Evolutionary conservation across 75 land plant genomes (phyloP), one percentile per base, ranked within the genome.

Genomic region (Sequoia sempervirens): DNA sequence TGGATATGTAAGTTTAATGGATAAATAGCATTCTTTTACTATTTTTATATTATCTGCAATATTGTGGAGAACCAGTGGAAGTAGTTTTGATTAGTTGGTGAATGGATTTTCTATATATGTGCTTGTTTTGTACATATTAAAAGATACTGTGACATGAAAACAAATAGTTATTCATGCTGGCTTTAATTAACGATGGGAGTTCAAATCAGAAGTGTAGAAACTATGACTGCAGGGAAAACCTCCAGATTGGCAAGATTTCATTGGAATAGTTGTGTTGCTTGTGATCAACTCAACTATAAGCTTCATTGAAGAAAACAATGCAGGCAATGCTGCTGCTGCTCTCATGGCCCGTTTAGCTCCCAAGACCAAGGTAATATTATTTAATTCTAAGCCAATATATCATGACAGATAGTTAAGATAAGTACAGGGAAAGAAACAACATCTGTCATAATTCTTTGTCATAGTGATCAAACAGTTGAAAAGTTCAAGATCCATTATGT

Each of bases 241-340:
- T 9, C 93, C 93, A 28, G 92, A 92, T 81, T 92, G 90, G 90
- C 90, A 88, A 80, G 93, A 90, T 50, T 92, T 90, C 68, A 40
- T 91, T 7, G 94, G 94, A 26, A 91, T 92, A 0, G 83, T 91
- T 45, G 89, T 87, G n/a, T 83, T 92, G 81, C 87, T 92, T 15
- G 5, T 92, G 83, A 87, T 91, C 81, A 92, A 92, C 89, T 92
- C 94, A 80, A 91, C 93, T 66, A 92, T 92, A 32, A 86, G 88
- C 43, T 92, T 89, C 83, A 87, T 91, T n/a, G 94, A 92, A 76
- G 93, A 92, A 74, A 92, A 91, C 88, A 92, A 92, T 46, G 93
- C 93, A 15, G 93, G 93, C 9, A 92, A 91, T 64, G 93, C 93
- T 37, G 93, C 93, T 6, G 93, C 92, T 2, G 92, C 93, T 37